Evolutionary conservation across 257 asterid genomes (phyloP).

Genomic region (Forsythia viridissima): DNA sequence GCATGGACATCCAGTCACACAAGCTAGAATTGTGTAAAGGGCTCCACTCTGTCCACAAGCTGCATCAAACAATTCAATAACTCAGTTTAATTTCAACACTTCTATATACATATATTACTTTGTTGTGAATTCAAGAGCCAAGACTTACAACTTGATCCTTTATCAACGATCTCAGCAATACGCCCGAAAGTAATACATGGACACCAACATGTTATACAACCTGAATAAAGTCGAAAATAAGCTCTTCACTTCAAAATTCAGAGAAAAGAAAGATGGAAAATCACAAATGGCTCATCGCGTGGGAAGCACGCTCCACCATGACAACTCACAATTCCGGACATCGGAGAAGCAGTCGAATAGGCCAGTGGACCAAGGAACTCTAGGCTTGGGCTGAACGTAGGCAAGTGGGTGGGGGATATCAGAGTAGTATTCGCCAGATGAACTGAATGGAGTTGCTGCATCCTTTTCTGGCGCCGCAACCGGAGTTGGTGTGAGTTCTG

Average conservation of each 20-base stretch:
- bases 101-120: neutral
- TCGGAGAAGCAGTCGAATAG: slow-evolving; percentile 75
- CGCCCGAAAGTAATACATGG: slow-evolving; percentile 89
- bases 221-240: slow-evolving; percentile 30
- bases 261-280: neutral
- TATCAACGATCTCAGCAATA: slow-evolving; percentile 81
- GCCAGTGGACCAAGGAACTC: slow-evolving; percentile 78
- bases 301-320: slow-evolving; percentile 19
- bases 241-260: neutral
- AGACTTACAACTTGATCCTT: slow-evolving; percentile 85
- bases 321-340: slow-evolving; percentile 54
- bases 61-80: slow-evolving; percentile 23
- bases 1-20: slow-evolving; percentile 76
- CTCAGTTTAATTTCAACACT: neutral
- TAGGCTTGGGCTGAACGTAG: slow-evolving; percentile 25
- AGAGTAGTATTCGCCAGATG: slow-evolving; percentile 28
- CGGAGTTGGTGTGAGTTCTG: slow-evolving; percentile 21
- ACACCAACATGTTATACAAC: slow-evolving; percentile 84
- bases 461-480: slow-evolving; percentile 10
- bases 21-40: slow-evolving; percentile 59
- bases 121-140: neutral
- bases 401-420: slow-evolving; percentile 19
- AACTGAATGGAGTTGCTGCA: slow-evolving; percentile 37
- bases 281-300: slow-evolving; percentile 2
- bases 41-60: slow-evolving; percentile 86